A percentile compares a stretch with the other conserved stretches of the same genome.
Conservation (phyloP, 768 basidiomycete species). For the Lanmaoa pseudosensibilis region DNA sequence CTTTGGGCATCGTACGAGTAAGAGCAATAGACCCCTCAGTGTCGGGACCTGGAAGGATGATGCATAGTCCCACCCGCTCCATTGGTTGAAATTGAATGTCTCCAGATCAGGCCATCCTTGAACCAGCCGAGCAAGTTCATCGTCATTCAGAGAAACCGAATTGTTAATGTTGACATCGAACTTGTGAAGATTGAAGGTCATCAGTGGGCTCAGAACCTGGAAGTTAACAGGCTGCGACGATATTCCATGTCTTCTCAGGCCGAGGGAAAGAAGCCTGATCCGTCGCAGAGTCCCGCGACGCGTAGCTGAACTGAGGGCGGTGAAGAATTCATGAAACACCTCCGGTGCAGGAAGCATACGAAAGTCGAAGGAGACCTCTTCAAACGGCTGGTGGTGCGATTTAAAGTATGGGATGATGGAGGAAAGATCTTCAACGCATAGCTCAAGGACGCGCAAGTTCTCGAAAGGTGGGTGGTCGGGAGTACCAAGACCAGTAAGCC, state of each 20-base stretch:
- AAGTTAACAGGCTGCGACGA: not conserved
- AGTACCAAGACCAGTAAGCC: not conserved
- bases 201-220: conserved; percentile 1
- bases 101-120: conserved; percentile 7
- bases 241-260: not conserved
- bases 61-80: not conserved
- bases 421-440: not conserved
- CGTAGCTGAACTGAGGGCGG: not conserved
- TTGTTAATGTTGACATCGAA: not conserved
- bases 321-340: conserved; percentile 3
- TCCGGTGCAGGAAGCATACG: not conserved
- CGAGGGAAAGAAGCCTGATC: not conserved
- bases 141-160: conserved; percentile 3
- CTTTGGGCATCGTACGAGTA: not conserved
- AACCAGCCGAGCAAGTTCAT: not conserved
- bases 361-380: not conserved
- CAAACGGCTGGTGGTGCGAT: conserved; percentile 8
- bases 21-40: conserved; percentile 2
- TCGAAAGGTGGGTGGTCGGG: not conserved
- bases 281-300: conserved; percentile 1
- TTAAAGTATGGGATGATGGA: conserved; percentile 6
- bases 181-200: not conserved
- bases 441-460: conserved; percentile 6
- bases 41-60: not conserved
- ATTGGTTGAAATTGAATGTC: not conserved